Conservation (phyloP, 805 yeast species). For the Myxozyma udenii region DNA sequence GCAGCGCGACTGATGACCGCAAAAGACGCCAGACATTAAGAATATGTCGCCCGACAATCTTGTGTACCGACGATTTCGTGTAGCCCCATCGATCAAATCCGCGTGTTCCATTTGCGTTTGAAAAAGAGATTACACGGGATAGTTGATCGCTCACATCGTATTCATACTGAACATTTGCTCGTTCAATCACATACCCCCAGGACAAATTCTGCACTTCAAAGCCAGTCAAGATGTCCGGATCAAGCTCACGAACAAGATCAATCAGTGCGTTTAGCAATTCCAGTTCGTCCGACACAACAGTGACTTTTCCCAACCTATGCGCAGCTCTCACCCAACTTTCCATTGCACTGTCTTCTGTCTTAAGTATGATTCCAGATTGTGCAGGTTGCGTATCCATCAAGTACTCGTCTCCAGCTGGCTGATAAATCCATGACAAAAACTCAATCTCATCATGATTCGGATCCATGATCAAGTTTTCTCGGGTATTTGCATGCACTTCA, state of each 20-base stretch:
- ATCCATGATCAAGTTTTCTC: slow-evolving; percentile 55
- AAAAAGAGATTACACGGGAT: slow-evolving; percentile 56
- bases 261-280: slow-evolving; percentile 57
- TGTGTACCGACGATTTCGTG: slow-evolving; percentile 67
- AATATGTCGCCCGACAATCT: slow-evolving; percentile 75
- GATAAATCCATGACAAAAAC: slow-evolving; percentile 61
- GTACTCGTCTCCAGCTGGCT: slow-evolving; percentile 9
- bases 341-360: slow-evolving; percentile 34
- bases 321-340: neutral
- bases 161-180: slow-evolving; percentile 46
- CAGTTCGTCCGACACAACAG: slow-evolving; percentile 51
- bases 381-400: slow-evolving; percentile 2
- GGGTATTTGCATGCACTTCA: slow-evolving; percentile 64
- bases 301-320: slow-evolving; percentile 42
- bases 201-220: slow-evolving; percentile 76
- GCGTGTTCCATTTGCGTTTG: slow-evolving; percentile 28
- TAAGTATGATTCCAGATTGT: slow-evolving; percentile 28
- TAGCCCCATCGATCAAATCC: slow-evolving; percentile 71
- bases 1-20: slow-evolving; percentile 58
- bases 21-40: slow-evolving; percentile 81
- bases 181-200: slow-evolving; percentile 85
- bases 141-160: slow-evolving; percentile 57
- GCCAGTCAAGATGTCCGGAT: slow-evolving; percentile 87
- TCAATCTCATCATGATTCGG: slow-evolving; percentile 59
- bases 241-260: slow-evolving; percentile 56